A percentile compares a stretch with the other conserved stretches of the same genome.
phyloP scores from a whole-genome alignment of 2,329 filamentous ascomycete genomes.

The Exophiala aquamarina region DNA sequence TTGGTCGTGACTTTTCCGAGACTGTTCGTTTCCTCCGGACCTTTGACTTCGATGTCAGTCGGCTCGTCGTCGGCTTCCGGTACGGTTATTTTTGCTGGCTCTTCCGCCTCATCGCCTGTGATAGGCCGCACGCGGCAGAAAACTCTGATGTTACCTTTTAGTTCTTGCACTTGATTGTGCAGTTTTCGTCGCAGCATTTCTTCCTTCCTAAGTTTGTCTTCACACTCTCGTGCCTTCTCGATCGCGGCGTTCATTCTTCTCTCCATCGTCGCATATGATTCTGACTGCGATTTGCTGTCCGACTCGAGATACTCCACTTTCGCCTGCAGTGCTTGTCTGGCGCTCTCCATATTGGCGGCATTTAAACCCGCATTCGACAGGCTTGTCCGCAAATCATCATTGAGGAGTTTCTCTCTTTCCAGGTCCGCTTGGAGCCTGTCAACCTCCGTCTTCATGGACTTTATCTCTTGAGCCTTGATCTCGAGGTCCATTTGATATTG shows the following conservation, averaged over 20 bases:
- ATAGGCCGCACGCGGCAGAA: constrained; percentile 92
- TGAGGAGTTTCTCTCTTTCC: constrained; percentile 64
- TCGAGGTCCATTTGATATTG: constrained; percentile 46
- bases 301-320: constrained; percentile 89
- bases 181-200: constrained; percentile 87
- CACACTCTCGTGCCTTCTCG: constrained; percentile 65
- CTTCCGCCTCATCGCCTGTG: constrained; percentile 58
- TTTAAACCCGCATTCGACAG: constrained; percentile 61
- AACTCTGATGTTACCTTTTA: constrained; percentile 97
- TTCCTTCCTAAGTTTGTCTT: constrained; percentile 83
- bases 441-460: constrained; percentile 42
- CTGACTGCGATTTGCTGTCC: constrained; percentile 82
- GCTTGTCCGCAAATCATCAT: constrained; percentile 57
- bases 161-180: constrained; percentile 96
- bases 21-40: constrained; percentile 79
- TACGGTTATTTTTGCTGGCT: constrained; percentile 72
- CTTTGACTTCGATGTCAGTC: constrained; percentile 80
- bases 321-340: constrained; percentile 72
- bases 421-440: constrained; percentile 48
- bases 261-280: constrained; percentile 80
- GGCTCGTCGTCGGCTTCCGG: constrained; percentile 79
- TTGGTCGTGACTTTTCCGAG: constrained; percentile 74
- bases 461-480: constrained; percentile 55
- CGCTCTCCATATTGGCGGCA: constrained; percentile 69
- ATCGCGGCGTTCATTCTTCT: constrained; percentile 76